These are phyloP conservation scores for Plasmodium knowlesi DNA, from an alignment of 169 alveolate species.

Conservation along the genomic window DNA sequence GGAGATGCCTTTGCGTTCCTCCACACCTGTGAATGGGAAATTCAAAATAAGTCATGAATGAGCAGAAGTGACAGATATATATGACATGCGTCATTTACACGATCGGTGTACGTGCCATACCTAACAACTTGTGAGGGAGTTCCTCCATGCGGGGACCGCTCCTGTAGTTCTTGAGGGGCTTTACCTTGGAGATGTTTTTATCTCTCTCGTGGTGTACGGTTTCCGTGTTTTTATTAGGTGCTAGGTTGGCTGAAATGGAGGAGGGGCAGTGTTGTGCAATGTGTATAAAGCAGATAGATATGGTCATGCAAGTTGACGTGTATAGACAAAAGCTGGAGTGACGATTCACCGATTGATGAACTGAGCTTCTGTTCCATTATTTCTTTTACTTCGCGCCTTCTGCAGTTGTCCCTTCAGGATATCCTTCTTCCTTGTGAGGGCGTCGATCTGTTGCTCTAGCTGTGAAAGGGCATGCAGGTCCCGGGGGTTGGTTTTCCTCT, in stretches of 20 bases:
- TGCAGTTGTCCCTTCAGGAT: conserved; percentile 46
- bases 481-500: conserved; percentile 6
- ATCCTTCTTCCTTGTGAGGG: conserved; percentile 28
- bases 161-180: conserved; percentile 3
- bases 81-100: not conserved
- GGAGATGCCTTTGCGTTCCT: conserved; percentile 19
- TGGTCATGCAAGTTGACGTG: not conserved
- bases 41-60: not conserved
- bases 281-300: too few relatives aligned
- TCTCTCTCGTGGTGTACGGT: conserved; percentile 4
- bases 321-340: not conserved
- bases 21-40: not conserved
- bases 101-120: not conserved
- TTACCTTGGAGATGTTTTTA: not conserved
- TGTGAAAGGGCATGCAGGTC: conserved; percentile 8
- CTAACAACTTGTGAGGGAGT: not conserved
- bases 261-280: not conserved
- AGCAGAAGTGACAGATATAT: not conserved
- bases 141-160: conserved; percentile 13
- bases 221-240: not conserved
- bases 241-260: not conserved
- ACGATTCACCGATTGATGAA: not conserved
- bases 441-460: conserved; percentile 13
- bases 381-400: conserved; percentile 28
- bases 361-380: not conserved